These are phyloP conservation scores for Ogataea wickerhamii DNA, from an alignment of 805 yeast genomes.

Conservation along the genomic window DNA sequence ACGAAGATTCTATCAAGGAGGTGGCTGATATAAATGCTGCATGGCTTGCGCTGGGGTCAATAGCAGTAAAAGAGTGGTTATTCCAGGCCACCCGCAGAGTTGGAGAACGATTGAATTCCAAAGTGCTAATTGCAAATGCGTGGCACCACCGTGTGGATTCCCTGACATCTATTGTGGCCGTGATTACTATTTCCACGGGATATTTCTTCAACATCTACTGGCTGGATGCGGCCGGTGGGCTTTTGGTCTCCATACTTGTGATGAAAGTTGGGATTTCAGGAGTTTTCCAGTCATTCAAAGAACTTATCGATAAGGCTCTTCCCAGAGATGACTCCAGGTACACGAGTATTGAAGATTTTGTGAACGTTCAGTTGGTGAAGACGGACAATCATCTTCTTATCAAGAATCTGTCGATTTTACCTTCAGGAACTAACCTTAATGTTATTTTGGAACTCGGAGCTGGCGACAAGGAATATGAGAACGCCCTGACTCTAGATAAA, in stretches of 20 bases:
- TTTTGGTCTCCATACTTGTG: constrained; percentile 76
- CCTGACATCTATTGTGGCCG: constrained; percentile 85
- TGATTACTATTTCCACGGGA: constrained; percentile 83
- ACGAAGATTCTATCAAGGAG: constrained; percentile 20
- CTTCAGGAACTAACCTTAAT: constrained; percentile 54
- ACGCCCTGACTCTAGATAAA: constrained; percentile 30
- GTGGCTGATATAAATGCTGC: constrained; percentile 85
- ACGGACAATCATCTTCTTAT: constrained; percentile 31
- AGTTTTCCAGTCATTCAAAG: constrained; percentile 63
- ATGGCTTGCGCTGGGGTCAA: constrained; percentile 90
- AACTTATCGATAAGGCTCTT: constrained; percentile 72
- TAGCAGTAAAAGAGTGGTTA: constrained; percentile 82
- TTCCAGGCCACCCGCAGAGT: constrained; percentile 78
- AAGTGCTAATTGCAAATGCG: constrained; percentile 92
- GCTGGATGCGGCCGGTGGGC: constrained; percentile 90
- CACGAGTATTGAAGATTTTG: constrained; percentile 33
- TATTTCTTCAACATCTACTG: constrained; percentile 73
- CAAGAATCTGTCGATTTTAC: constrained; percentile 42
- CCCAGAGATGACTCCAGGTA: constrained; percentile 49
- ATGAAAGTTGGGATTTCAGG: constrained; percentile 83
- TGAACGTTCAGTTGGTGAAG: constrained; percentile 34
- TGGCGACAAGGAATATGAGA: constrained; percentile 29
- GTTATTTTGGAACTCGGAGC: constrained; percentile 31
- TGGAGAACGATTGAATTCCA: constrained; percentile 75
- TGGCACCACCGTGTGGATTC: constrained; percentile 99